These are phyloP conservation scores for Metarhizium brunneum DNA, from an alignment of 2,329 filamentous ascomycete genomes.

Conservation along the genomic window DNA sequence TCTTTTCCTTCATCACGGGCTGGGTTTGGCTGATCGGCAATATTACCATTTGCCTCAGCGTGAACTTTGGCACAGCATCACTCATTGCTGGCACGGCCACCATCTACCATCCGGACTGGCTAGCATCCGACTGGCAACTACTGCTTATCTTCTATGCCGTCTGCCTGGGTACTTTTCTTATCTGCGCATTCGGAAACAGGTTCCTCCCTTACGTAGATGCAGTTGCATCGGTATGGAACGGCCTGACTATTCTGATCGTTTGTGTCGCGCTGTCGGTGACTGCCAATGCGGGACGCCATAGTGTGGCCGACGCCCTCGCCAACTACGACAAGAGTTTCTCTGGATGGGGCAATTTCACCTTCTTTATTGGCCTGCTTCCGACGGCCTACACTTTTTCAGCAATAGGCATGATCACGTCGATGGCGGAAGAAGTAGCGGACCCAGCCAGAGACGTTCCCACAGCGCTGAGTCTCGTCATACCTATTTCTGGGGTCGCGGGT, in stretches of 20 bases:
- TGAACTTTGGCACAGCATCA: constrained; percentile 62
- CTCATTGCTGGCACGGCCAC: constrained; percentile 11
- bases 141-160: constrained; percentile 54
- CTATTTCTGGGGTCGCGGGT: constrained; percentile 42
- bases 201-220: constrained; percentile 51
- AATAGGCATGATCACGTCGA: constrained; percentile 52
- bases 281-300: constrained; percentile 43
- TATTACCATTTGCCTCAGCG: constrained; percentile 55
- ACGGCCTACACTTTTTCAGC: constrained; percentile 48
- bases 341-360: constrained; percentile 50
- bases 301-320: constrained; percentile 26
- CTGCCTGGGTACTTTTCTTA: constrained; percentile 34
- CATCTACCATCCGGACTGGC: constrained; percentile 7
- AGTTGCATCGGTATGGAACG: constrained; percentile 45
- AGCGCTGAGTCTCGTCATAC: constrained; percentile 41
- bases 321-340: constrained; percentile 45
- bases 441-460: constrained; percentile 42
- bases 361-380: constrained; percentile 53
- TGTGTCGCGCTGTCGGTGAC: constrained; percentile 46
- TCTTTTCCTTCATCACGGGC: constrained; percentile 53
- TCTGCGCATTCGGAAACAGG: constrained; percentile 45
- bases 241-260: constrained; percentile 45
- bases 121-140: constrained; percentile 38
- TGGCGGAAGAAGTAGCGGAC: constrained; percentile 50
- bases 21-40: constrained; percentile 67